A percentile compares a stretch with the other conserved stretches of the same genome.
Conservation (phyloP, 352 stramenopile genomes). For the Albugo candida region DNA sequence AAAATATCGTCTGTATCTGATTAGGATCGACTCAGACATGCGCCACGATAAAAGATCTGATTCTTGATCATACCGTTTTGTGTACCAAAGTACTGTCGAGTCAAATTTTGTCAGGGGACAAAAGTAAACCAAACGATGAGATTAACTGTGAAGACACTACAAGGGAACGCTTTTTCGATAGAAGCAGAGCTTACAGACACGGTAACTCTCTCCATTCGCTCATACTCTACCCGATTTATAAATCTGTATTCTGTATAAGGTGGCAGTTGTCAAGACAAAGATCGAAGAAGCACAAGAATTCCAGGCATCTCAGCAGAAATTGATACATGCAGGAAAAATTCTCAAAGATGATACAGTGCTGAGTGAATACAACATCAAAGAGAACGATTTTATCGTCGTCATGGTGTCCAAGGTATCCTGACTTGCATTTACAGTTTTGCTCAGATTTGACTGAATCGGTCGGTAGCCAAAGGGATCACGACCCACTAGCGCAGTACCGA, state of each 20-base stretch:
- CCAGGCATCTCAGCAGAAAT: slow-evolving; percentile 51
- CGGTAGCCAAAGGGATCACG: slow-evolving; percentile 9
- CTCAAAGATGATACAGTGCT: slow-evolving; percentile 72
- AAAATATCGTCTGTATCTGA: no score
- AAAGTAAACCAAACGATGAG: slow-evolving; percentile 32
- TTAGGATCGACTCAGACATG: no score
- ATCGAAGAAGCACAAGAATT: slow-evolving; percentile 60
- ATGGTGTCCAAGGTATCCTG: slow-evolving; percentile 66
- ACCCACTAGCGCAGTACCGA: background rate
- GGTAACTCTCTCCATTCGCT: slow-evolving; percentile 12
- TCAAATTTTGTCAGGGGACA: background rate
- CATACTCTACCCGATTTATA: background rate
- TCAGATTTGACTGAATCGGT: background rate
- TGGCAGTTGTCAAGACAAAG: slow-evolving; percentile 56
- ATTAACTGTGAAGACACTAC: slow-evolving; percentile 74
- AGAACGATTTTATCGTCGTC: slow-evolving; percentile 76
- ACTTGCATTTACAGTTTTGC: background rate
- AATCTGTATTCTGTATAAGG: slow-evolving; percentile 15
- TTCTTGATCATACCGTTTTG: no score
- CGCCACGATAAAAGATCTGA: no score
- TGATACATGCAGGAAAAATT: slow-evolving; percentile 77
- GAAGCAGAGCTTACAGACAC: slow-evolving; percentile 52
- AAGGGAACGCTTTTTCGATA: slow-evolving; percentile 62
- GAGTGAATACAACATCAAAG: slow-evolving; percentile 69
- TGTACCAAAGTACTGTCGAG: background rate